Evolutionary conservation across 805 yeast genomes (phyloP).

Genomic region (Vanderwaltozyma polyspora): DNA sequence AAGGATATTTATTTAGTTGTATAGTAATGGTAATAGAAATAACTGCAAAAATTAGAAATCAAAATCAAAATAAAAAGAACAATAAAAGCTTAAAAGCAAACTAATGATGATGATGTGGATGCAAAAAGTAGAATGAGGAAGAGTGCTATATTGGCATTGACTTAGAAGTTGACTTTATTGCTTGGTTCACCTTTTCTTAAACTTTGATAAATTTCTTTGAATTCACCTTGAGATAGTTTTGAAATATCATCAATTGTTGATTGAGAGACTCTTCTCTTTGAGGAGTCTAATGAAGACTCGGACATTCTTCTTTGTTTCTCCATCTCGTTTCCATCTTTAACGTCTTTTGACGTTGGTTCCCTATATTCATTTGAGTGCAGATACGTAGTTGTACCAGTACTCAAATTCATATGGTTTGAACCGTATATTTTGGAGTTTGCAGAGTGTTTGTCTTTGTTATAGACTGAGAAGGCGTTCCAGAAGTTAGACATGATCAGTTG

Average conservation of each 20-base stretch:
- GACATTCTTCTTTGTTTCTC: conserved; percentile 1
- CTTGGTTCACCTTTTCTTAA: conserved; percentile 20
- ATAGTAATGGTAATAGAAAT: too few relatives aligned
- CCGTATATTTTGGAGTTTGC: conserved; percentile 11
- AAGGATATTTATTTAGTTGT: too few relatives aligned
- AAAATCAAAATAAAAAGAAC: too few relatives aligned
- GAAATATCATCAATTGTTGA: conserved; percentile 13
- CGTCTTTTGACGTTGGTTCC: conserved; percentile 3
- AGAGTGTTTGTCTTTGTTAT: conserved; percentile 25
- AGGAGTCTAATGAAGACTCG: conserved; percentile 3
- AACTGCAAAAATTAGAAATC: too few relatives aligned
- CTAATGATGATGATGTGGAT: too few relatives aligned
- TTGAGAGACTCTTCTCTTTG: conserved; percentile 1
- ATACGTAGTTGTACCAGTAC: conserved; percentile 11
- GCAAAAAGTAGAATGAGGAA: too few relatives aligned
- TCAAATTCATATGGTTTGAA: conserved; percentile 13
- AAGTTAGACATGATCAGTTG: conserved; percentile 8
- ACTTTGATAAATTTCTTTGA: conserved; percentile 12
- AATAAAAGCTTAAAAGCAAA: too few relatives aligned
- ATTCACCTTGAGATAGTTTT: conserved; percentile 15
- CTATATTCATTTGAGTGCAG: conserved; percentile 16
- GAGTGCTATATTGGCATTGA: too few relatives aligned
- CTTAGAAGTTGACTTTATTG: conserved; percentile 12
- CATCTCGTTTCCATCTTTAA: background rate
- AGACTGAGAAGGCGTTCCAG: conserved; percentile 26